Base-by-base conservation (phyloP, 108 stramenopile genomes). In the Stephanodiscus triporus region DNA sequence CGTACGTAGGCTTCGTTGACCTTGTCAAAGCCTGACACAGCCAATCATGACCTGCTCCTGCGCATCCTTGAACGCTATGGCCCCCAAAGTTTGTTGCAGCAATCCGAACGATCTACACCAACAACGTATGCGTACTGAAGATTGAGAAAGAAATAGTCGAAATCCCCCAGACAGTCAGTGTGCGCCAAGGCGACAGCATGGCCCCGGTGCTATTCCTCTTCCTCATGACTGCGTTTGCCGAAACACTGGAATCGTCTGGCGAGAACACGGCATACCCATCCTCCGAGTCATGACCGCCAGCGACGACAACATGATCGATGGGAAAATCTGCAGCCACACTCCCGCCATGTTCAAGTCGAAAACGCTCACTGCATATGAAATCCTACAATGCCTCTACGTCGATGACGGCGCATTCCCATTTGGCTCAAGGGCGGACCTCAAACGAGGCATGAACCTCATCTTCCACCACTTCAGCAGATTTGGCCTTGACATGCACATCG, bases 161-260 rank as follows among this genome's bases (percentile, higher is more conserved):
- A 7, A 65, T 56, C 24, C 34, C 63, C n/a, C n/a, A n/a, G n/a
- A n/a, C n/a, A n/a, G n/a, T n/a, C n/a, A n/a, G n/a, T n/a, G n/a
- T n/a, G n/a, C n/a, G n/a, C n/a, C n/a, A n/a, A n/a, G n/a, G n/a
- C n/a, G n/a, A n/a, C n/a, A n/a, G n/a, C n/a, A 40, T 24, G 24
- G 47, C 73, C 27, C 72, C 72, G 1, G 62, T 56, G 2, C 20
- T 73, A 13, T 73, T 73, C 63, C 45, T 73, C 22, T 73, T 73
- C 45, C 14, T 65, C 36, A 56, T 74, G 49, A 43, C 51, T 9
- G 73, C 73, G 9, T 17, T 74, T 24, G 64, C 50, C 6, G 64
- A 74, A 30, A 40, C 73, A 9, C 54, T 74, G 2, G 36, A 71
- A 27, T 30, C 16, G 63, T 51, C 40, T 74, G 26, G 23, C 19